Base-by-base conservation (phyloP, 169 alveolate species). In the Eimeria praecox region DNA sequence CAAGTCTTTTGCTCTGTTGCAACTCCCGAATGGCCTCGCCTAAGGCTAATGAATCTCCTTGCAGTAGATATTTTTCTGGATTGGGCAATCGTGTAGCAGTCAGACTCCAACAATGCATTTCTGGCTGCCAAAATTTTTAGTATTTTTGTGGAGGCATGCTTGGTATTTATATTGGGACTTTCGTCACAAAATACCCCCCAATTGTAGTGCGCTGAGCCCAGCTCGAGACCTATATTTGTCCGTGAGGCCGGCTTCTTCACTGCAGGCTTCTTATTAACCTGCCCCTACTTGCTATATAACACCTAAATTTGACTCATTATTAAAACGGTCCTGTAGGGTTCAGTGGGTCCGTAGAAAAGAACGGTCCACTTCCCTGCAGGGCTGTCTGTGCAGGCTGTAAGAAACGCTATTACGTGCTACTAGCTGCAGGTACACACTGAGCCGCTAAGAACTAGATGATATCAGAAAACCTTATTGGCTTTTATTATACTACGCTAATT, bases 341-440 rank as follows among this genome's bases (percentile, higher is more conserved):
- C n/a, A 69, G 24, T 2, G 9, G 49, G 49, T 33, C n/a, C 9
- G 24, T 59, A 33, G 80, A 35, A 3, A 2, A 69, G 44, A 69
- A 1, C 24, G 10, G 80, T n/a, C 30, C 12, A 8, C 80, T 16
- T 69, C 49, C 49, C 46, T 69, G 30, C 80, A 33, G 27, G 49
- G 44, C 80, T 69, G 49, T 69, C 80, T 6, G n/a, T 22, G 78
- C n/a, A 33, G 78, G 3, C 80, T 44, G 30, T 27, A 49, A 69
- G 49, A 35, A 59, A 20, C 49, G 49, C n/a, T 69, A 24, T 49
- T 69, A 69, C 49, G 49, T 69, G 49, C 33, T 69, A 24, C 80
- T 69, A 69, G 80, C 80, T 69, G 49, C 33, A 69, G 80, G 80
- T 49, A 33, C 18, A 69, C 49, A 69, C 80, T 69, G 80, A 33